These are phyloP conservation scores for Fusarium nematophilum DNA, from an alignment of 2,329 filamentous ascomycete genomes.

Conservation along the genomic window DNA sequence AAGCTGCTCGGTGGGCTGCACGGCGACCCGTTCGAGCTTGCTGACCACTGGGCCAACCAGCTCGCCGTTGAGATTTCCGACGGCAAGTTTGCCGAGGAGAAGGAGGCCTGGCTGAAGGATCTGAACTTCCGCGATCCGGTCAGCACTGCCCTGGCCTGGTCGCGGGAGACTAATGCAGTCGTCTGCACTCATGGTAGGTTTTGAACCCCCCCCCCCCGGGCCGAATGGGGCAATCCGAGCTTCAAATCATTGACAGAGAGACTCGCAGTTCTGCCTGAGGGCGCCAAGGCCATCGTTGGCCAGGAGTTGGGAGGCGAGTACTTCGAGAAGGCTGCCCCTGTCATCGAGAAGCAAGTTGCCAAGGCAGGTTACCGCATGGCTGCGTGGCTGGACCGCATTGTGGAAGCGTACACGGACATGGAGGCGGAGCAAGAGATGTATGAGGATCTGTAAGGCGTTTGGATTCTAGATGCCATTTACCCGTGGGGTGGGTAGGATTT, in stretches of 20 bases:
- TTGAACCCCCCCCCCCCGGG: not conserved
- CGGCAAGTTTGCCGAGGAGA: slow-evolving; percentile 65
- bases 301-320: slow-evolving; percentile 73
- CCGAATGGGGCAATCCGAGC: too few relatives aligned
- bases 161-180: slow-evolving; percentile 69
- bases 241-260: slow-evolving; percentile 34
- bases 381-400: slow-evolving; percentile 74
- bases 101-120: slow-evolving; percentile 66
- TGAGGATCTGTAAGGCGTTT: slow-evolving; percentile 45
- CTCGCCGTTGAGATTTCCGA: slow-evolving; percentile 65
- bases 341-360: slow-evolving; percentile 74
- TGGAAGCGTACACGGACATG: slow-evolving; percentile 48
- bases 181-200: slow-evolving; percentile 70
- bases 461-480: not conserved
- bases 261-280: slow-evolving; percentile 68
- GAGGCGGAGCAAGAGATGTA: slow-evolving; percentile 35
- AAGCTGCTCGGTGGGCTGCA: slow-evolving; percentile 68
- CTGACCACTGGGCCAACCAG: slow-evolving; percentile 66
- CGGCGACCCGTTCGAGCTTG: slow-evolving; percentile 61
- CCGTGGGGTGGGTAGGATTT: not conserved
- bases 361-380: slow-evolving; percentile 76
- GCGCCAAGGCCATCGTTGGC: slow-evolving; percentile 65
- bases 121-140: slow-evolving; percentile 65
- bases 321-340: slow-evolving; percentile 70
- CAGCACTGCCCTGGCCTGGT: slow-evolving; percentile 71